Evolutionary conservation across 2,329 filamentous ascomycete species (phyloP), one percentile per base, ranked within the genome.

Genomic region (Hypoxylon sp.): DNA sequence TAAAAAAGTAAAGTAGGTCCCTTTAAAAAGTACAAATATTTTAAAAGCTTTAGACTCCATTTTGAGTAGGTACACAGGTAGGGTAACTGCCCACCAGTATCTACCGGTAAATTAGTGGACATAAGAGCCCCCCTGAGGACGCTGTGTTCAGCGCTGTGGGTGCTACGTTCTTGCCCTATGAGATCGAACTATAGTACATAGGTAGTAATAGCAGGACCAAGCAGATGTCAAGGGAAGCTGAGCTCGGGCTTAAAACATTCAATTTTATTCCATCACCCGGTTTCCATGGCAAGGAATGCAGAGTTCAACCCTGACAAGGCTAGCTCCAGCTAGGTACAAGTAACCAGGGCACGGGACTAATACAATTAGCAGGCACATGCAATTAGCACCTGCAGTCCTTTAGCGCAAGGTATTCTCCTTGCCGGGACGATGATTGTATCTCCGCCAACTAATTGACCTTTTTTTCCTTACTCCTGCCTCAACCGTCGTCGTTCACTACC

Each of bases 261-360:
- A 64, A 71, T 70, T 70, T 70, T 70, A 73, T 64, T 57, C 58
- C 50, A 71, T 71, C 70, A 69, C 65, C 73, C 69, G 72, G 76
- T 78, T 77, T 77, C 75, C 76, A 66, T 38, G 56, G 60, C 73
- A 73, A 77, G 76, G 77, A 78, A 78, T 78, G 76, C 42, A 53
- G 48, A 72, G 67, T 75, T 75, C 67, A 67, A 63, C 61, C 69
- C 70, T 65, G 40, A 60, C 65, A 22, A 59, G 68, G 62, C 59
- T 67, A 62, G 54, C 53, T 40, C n/a, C 32, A 16, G 54, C 33
- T 54, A 42, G 44, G 44, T 55, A 42, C 42, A 60, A 55, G 55
- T 54, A 58, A 53, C 49, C n/a, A n/a, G 30, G 30, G 45, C n/a
- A 45, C 51, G 24, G 45, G 16, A 42, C 22, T 55, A 55, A n/a